Percentiles rank a stretch among this genome's conserved stretches.
phyloP scores from a whole-genome alignment of 2,329 filamentous ascomycete species.

The Xenosphaeropsis pyriputrescens region DNA sequence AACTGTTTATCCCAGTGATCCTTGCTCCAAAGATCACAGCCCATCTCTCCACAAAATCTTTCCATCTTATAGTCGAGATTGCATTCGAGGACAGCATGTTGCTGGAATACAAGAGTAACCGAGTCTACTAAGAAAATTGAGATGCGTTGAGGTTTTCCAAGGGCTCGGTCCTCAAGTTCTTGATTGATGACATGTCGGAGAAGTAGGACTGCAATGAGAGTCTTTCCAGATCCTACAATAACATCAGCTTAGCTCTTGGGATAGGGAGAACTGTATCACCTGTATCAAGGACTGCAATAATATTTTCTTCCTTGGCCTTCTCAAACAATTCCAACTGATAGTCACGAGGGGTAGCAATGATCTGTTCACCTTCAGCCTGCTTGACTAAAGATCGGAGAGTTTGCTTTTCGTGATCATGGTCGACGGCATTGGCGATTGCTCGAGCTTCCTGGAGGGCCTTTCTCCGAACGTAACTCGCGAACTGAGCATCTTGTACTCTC shows the following conservation, averaged over 20 bases:
- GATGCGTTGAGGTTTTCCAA: constrained; percentile 43
- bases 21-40: constrained; percentile 41
- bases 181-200: constrained; percentile 61
- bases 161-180: constrained; percentile 56
- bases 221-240: constrained; percentile 69
- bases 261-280: constrained; percentile 25
- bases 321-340: constrained; percentile 92
- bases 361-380: constrained; percentile 24
- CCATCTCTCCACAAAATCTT: constrained; percentile 60
- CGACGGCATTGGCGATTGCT: constrained; percentile 7
- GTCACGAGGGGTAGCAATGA: constrained; percentile 68
- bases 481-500: constrained; percentile 31
- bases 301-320: constrained; percentile 69
- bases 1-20: constrained; percentile 44
- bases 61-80: constrained; percentile 68
- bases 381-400: constrained; percentile 17
- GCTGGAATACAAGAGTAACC: constrained; percentile 81
- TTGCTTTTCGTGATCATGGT: constrained; percentile 12
- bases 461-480: constrained; percentile 27
- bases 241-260: constrained; percentile 4
- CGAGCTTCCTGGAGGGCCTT: constrained; percentile 10
- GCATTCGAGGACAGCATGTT: constrained; percentile 64
- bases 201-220: constrained; percentile 81
- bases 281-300: constrained; percentile 89
- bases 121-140: constrained; percentile 86